Conservation (phyloP, 2,329 filamentous ascomycete genomes). For the Tolypocladium nubicola region DNA sequence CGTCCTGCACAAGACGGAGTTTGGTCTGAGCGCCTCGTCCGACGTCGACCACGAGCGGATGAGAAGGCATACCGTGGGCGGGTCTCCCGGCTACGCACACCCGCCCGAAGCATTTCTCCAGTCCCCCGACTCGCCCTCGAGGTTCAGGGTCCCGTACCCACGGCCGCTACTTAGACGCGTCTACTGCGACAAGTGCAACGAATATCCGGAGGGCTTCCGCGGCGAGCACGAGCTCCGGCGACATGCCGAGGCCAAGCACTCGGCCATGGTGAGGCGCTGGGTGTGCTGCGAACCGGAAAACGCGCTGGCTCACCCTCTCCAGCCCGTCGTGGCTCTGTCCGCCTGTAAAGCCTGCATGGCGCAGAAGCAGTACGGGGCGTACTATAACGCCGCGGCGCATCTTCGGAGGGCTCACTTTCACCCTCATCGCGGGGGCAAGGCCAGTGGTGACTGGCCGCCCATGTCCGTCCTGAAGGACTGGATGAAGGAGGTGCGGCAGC, state of each 20-base stretch:
- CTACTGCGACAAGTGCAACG: slow-evolving; percentile 67
- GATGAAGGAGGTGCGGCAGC: slow-evolving; percentile 49
- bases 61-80: slow-evolving; percentile 35
- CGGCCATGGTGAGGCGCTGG: slow-evolving; percentile 43
- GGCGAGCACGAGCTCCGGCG: slow-evolving; percentile 78
- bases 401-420: slow-evolving; percentile 47
- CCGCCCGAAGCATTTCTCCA: slow-evolving; percentile 27
- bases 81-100: slow-evolving; percentile 30
- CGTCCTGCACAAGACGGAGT: neutral
- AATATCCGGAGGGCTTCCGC: slow-evolving; percentile 77
- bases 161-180: slow-evolving; percentile 57
- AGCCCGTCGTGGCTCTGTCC: slow-evolving; percentile 39
- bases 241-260: slow-evolving; percentile 51
- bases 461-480: slow-evolving; percentile 48
- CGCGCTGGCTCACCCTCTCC: slow-evolving; percentile 22
- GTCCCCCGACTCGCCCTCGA: slow-evolving; percentile 28
- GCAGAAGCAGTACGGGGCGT: slow-evolving; percentile 47
- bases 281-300: slow-evolving; percentile 41
- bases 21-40: neutral
- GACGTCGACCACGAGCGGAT: slow-evolving; percentile 8
- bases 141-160: slow-evolving; percentile 32
- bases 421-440: slow-evolving; percentile 43
- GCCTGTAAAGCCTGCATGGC: slow-evolving; percentile 47
- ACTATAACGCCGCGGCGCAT: slow-evolving; percentile 50
- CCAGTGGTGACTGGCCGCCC: slow-evolving; percentile 47